Evolutionary conservation across 345 rosid species (phyloP).

Genomic region (Geranium rotundifolium): DNA sequence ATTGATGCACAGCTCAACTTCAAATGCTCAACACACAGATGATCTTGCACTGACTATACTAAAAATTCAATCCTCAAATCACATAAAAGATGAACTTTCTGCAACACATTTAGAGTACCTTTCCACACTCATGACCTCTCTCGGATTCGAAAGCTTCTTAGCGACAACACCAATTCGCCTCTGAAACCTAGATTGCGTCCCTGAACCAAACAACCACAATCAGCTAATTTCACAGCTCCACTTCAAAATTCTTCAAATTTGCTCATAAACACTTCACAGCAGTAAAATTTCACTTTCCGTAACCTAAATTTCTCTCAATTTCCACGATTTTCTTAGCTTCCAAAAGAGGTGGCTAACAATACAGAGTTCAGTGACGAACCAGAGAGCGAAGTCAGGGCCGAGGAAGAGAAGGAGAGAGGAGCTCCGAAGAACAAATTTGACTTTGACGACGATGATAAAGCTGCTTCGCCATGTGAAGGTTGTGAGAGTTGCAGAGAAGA

Average conservation of each 20-base stretch:
- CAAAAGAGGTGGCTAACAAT: neutral
- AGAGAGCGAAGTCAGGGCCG: conserved; percentile 17
- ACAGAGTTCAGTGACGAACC: conserved; percentile 22
- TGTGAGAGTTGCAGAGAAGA: conserved; percentile 24
- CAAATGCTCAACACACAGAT: neutral
- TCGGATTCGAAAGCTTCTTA: conserved; percentile 47
- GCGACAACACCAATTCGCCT: conserved; percentile 28
- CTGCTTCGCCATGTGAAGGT: conserved; percentile 18
- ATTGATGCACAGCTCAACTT: neutral
- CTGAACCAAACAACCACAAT: conserved; percentile 16
- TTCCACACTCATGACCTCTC: conserved; percentile 64
- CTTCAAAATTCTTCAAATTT: neutral
- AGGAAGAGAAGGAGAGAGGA: conserved; percentile 21
- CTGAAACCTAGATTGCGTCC: conserved; percentile 8
- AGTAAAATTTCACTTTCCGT: neutral
- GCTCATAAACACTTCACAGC: neutral
- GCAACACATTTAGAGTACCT: conserved; percentile 21
- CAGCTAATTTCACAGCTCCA: neutral
- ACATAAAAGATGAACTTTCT: too few relatives aligned
- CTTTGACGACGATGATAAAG: conserved; percentile 17
- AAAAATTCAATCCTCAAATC: too few relatives aligned
- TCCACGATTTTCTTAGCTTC: neutral
- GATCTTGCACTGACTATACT: neutral
- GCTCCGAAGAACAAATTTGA: conserved; percentile 26
- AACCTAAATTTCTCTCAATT: neutral